Evolutionary conservation across 2,329 filamentous ascomycete genomes (phyloP), one percentile per base, ranked within the genome.

Genomic region (Claviceps cyperi): DNA sequence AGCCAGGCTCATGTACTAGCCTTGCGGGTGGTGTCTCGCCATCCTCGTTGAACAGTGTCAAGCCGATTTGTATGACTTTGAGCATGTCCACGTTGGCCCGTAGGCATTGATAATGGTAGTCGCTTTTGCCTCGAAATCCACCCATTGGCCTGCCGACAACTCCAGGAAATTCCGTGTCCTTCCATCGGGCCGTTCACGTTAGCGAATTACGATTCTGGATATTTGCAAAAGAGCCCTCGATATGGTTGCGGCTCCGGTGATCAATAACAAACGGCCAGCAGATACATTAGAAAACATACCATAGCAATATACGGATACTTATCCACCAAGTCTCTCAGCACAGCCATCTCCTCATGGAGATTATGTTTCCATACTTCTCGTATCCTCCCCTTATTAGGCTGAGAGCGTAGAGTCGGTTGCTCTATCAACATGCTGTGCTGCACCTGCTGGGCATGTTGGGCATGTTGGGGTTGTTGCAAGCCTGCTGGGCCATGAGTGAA

Each of bases 161-260:
- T 51, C 92, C 92, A n/a, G 92, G 92, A 59, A 98, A 98, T 64
- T 97, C 91, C 22, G 92, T 96, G 64, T 98, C 92, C 90, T 95
- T 19, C 35, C 24, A 5, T 63, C 48, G 43, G 52, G 44, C 24
- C 43, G n/a, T 49, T 36, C 44, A 37, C 46, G 48, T 55, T 43
- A 56, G 55, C 48, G 17, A 39, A 4, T 43, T 19, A 48, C 35
- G 24, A 44, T 32, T 32, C 28, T 35, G 36, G 6, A 28, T 8
- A 32, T 28, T 13, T 39, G 8, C 13, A 32, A 45, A n/a, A 5
- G 11, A 4, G 13, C 8, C 14, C 2, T 19, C 24, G 35, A 35
- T 4, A n/a, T 19, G 24, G 8, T 4, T 32, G 28, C 9, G 9
- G 28, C 28, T 32, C 9, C 9, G 28, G 28, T 4, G 22, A 24